Evolutionary conservation across 139 green algal species (phyloP).

Genomic region (Gonium pectorale): DNA sequence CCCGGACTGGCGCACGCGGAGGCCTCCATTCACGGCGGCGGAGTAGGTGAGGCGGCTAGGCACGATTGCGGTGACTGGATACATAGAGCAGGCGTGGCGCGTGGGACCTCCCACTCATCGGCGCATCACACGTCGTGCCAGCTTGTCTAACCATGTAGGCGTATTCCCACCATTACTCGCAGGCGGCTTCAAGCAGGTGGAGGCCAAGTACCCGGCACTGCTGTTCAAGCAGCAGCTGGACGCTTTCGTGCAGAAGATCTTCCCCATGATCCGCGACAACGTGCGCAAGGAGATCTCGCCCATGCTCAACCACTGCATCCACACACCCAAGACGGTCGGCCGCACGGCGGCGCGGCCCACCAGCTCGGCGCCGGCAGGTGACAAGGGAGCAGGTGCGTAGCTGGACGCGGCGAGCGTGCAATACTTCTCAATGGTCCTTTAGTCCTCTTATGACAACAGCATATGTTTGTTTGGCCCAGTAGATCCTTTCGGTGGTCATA

Average conservation of each 20-base stretch:
- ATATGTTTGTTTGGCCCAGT: background rate
- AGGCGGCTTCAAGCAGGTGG: conserved; percentile 85
- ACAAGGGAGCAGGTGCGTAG: conserved; percentile 23
- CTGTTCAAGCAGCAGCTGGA: conserved; percentile 99
- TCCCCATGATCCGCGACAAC: conserved; percentile 98
- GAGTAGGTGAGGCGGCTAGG: conserved; percentile 67
- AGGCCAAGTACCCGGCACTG: conserved; percentile 99
- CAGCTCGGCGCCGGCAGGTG: background rate
- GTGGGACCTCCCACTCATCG: too few relatives aligned
- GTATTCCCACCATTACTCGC: too few relatives aligned
- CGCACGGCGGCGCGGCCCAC: conserved; percentile 1
- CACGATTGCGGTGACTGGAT: too few relatives aligned
- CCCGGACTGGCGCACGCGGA: conserved; percentile 59
- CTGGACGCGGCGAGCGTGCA: too few relatives aligned
- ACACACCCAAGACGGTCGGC: conserved; percentile 72
- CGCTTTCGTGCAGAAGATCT: conserved; percentile 98
- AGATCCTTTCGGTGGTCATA: background rate
- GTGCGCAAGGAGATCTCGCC: conserved; percentile 95
- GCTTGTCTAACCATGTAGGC: too few relatives aligned
- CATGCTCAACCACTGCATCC: conserved; percentile 87
- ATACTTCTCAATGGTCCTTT: too few relatives aligned
- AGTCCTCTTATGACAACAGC: background rate
- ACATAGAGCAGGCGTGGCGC: too few relatives aligned
- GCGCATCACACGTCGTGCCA: too few relatives aligned
- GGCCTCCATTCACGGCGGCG: conserved; percentile 89